Conservation (phyloP, 495 filamentous ascomycete genomes). For the Darksidea phi region DNA sequence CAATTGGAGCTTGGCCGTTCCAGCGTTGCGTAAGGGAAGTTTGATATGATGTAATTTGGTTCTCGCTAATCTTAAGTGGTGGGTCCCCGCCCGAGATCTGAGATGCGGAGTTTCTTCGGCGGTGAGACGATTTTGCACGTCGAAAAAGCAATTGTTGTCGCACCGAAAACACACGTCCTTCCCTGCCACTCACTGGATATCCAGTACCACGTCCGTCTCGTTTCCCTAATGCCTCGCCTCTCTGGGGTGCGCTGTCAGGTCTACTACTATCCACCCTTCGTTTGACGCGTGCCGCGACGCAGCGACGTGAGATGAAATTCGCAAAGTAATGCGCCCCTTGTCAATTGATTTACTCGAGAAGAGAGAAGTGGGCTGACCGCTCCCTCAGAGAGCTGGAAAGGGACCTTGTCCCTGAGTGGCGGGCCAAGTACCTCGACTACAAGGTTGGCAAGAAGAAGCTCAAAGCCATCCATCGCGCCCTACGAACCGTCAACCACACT, state of each 20-base stretch:
- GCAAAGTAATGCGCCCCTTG: slow-evolving; percentile 36
- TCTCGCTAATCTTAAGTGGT: no score
- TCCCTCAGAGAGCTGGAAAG: slow-evolving; percentile 69
- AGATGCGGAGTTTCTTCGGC: no score
- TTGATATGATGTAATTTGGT: no score
- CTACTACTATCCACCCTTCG: slow-evolving; percentile 3
- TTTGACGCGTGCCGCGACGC: slow-evolving; percentile 1
- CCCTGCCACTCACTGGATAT: no score
- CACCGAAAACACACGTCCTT: no score
- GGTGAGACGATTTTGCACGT: no score
- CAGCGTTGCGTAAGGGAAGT: no score
- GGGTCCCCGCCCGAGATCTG: no score
- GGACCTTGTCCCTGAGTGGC: slow-evolving; percentile 89
- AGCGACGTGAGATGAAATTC: slow-evolving; percentile 36
- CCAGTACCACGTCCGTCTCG: no score
- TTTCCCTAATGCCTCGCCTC: not conserved
- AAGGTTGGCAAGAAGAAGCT: slow-evolving; percentile 90
- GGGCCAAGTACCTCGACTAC: slow-evolving; percentile 88
- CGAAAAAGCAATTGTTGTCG: no score
- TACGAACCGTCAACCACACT: slow-evolving; percentile 59
- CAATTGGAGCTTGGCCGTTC: no score
- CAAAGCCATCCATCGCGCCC: slow-evolving; percentile 72
- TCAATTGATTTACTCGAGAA: not conserved
- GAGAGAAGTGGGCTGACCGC: not conserved
- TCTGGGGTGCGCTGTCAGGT: not conserved